Evolutionary conservation across 2,329 filamentous ascomycete species (phyloP).

Genomic region (Arthrobotrys iridis): DNA sequence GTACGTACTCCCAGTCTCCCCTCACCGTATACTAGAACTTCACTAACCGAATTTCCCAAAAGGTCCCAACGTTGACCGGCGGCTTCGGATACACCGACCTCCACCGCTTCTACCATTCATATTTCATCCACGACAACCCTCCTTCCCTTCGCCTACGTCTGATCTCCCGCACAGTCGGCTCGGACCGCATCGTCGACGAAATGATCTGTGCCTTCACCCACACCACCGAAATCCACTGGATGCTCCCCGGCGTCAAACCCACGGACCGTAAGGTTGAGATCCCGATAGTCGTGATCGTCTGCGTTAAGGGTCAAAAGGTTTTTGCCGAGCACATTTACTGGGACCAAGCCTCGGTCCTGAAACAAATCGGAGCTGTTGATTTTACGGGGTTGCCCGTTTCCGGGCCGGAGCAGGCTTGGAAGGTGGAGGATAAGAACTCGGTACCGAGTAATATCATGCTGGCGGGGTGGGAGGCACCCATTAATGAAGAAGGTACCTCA

Average conservation of each 20-base stretch:
- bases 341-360: slow-evolving; percentile 73
- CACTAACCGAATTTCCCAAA: background rate
- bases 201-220: slow-evolving; percentile 75
- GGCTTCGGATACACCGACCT: slow-evolving; percentile 73
- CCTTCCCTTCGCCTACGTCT: slow-evolving; percentile 74
- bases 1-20: slow-evolving; percentile 14
- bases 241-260: slow-evolving; percentile 71
- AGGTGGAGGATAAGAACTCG: slow-evolving; percentile 53
- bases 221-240: slow-evolving; percentile 72
- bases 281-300: slow-evolving; percentile 73
- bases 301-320: slow-evolving; percentile 73
- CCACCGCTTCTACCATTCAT: slow-evolving; percentile 74
- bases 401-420: slow-evolving; percentile 55
- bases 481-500: background rate
- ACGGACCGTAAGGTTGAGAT: slow-evolving; percentile 68
- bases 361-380: slow-evolving; percentile 70
- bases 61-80: slow-evolving; percentile 66
- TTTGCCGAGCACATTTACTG: slow-evolving; percentile 77
- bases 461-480: background rate
- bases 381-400: slow-evolving; percentile 55
- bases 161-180: slow-evolving; percentile 75
- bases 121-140: slow-evolving; percentile 80
- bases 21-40: background rate
- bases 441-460: slow-evolving; percentile 33
- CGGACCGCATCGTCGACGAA: slow-evolving; percentile 77